phyloP scores from a whole-genome alignment of 768 basidiomycete genomes.

The Cubamyces lactineus region DNA sequence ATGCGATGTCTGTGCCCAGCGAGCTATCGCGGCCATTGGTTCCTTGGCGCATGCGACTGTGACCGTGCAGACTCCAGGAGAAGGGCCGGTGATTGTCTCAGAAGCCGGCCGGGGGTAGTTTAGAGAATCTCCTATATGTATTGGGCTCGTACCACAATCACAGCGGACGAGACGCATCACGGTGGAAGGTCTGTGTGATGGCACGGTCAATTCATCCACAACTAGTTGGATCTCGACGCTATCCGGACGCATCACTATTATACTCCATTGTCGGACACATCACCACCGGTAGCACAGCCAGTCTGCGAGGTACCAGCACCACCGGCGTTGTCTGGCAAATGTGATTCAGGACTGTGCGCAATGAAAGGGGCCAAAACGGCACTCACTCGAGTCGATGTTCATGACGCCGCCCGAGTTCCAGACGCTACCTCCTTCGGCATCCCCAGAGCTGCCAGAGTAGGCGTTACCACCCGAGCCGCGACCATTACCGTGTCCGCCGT shows the following conservation, averaged over 20 bases:
- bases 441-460: conserved; percentile 27
- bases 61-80: too few relatives aligned
- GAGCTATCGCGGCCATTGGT: too few relatives aligned
- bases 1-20: too few relatives aligned
- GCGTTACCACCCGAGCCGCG: conserved; percentile 22
- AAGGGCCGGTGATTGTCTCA: too few relatives aligned
- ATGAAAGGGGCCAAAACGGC: not conserved
- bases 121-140: too few relatives aligned
- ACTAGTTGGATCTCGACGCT: too few relatives aligned
- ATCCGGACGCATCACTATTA: not conserved
- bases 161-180: too few relatives aligned
- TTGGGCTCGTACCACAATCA: too few relatives aligned
- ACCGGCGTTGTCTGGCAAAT: conserved; percentile 32
- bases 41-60: too few relatives aligned
- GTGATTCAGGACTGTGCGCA: not conserved
- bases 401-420: conserved; percentile 27
- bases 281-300: conserved; percentile 32
- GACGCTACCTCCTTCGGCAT: conserved; percentile 35
- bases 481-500: conserved; percentile 25
- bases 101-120: too few relatives aligned
- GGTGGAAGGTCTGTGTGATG: too few relatives aligned
- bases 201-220: not conserved
- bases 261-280: conserved; percentile 2
- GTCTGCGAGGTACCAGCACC: conserved; percentile 27
- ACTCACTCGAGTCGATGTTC: conserved; percentile 36